Evolutionary conservation across 1,284 basidiomycete genomes (phyloP), one percentile per base, ranked within the genome.

Genomic region (Rhodotorula sp.): DNA sequence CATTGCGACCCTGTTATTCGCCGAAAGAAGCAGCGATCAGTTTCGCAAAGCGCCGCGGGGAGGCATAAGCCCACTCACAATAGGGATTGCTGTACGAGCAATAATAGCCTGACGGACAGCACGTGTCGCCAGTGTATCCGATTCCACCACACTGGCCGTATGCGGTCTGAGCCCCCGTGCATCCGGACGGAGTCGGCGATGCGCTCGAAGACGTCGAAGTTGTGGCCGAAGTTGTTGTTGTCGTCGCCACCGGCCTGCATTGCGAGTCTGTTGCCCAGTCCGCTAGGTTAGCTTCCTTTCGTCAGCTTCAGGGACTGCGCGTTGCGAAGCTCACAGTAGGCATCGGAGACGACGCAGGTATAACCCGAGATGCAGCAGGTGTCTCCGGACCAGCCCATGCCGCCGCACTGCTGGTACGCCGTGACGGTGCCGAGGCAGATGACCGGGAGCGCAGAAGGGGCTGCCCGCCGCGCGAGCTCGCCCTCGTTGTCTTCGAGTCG

Each of bases 181-280:
- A 37, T 12, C 45, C 45, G 20, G 53, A 8, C 2, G 66, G 60
- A 10, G 33, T 30, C 55, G 30, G 30, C 33, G 48, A 49, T 8
- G 48, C 22, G 20, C 20, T 37, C 17, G 55, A 20, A 24, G 30
- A 20, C 15, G 55, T 15, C 30, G 57, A 45, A 14, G 57, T 17
- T 6, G 57, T 44, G 15, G 14, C 45, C 24, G 42, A 26, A 18
- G 57, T 15, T 6, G 42, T 26, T 6, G 42, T 24, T 6, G 60
- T 18, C 3, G 30, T 37, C 30, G 60, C 14, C 3, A 24, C 10
- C 30, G 62, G 62, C 6, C 24, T 37, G 60, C 68, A 69, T 29
- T 69, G 68, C 46, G 68, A 69, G 63, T 66, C 68, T 69, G 48
- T 0, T 6, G n/a, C 33, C 1, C 48, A n/a, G n/a, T n/a, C n/a